Conservation (phyloP, 345 rosid genomes). For the Moringa oleifera region DNA sequence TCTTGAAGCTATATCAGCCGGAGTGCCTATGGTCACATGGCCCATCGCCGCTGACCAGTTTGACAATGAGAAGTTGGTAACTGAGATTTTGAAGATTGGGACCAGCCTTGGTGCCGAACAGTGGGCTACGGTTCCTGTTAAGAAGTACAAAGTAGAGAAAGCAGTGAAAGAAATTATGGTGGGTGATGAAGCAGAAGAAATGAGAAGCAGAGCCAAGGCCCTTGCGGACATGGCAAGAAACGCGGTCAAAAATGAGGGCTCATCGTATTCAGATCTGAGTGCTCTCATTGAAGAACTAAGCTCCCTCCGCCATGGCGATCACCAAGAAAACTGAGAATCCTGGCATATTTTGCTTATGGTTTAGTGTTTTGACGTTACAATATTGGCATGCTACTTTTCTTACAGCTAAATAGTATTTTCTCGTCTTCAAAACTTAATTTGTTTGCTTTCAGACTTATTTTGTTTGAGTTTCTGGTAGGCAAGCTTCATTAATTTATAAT, state of each 20-base stretch:
- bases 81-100: slow-evolving; percentile 38
- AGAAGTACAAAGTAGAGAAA: slow-evolving; percentile 30
- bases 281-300: slow-evolving; percentile 23
- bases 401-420: too few species aligned
- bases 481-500: too few species aligned
- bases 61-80: slow-evolving; percentile 49
- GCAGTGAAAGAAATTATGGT: slow-evolving; percentile 38
- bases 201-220: slow-evolving; percentile 25
- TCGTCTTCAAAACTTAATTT: too few species aligned
- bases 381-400: too few species aligned
- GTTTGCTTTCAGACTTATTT: too few species aligned
- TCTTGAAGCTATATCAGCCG: slow-evolving; percentile 41
- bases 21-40: slow-evolving; percentile 62
- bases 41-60: slow-evolving; percentile 56
- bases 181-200: slow-evolving; percentile 38
- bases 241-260: slow-evolving; percentile 39
- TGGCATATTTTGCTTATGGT: too few species aligned
- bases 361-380: too few species aligned
- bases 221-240: slow-evolving; percentile 22
- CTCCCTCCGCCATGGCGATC: too few species aligned
- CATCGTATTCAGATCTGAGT: slow-evolving; percentile 26
- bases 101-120: slow-evolving; percentile 35
- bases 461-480: too few species aligned
- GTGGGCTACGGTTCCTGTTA: slow-evolving; percentile 18
- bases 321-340: too few species aligned